Percentiles rank a stretch among this genome's conserved stretches.
phyloP scores from a whole-genome alignment of 2,329 filamentous ascomycete genomes.

The Neonectria hederae region DNA sequence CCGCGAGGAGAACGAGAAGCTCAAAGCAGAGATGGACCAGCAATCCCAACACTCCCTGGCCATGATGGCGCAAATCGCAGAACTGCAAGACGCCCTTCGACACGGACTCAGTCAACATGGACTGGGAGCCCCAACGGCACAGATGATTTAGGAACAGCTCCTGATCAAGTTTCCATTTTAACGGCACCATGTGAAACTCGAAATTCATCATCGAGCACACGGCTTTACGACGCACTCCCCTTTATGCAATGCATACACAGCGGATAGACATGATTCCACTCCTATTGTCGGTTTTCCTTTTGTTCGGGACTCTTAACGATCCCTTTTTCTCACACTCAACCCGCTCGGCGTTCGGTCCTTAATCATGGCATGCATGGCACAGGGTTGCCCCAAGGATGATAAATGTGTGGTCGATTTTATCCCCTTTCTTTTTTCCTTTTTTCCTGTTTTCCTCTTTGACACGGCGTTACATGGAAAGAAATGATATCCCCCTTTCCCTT shows the following conservation, averaged over 20 bases:
- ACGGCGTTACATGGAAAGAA: conserved; percentile 41
- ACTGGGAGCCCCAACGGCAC: conserved; percentile 51
- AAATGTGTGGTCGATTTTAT: conserved; percentile 12
- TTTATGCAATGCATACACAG: conserved; percentile 7
- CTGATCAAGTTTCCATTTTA: conserved; percentile 6
- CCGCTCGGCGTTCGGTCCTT: conserved; percentile 35
- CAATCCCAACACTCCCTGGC: conserved; percentile 57
- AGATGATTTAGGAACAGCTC: conserved; percentile 48
- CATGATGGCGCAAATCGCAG: conserved; percentile 60
- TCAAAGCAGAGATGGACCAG: conserved; percentile 60
- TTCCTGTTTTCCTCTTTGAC: conserved; percentile 22
- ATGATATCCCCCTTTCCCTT: conserved; percentile 43
- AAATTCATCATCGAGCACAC: conserved; percentile 1
- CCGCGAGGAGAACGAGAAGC: conserved; percentile 70
- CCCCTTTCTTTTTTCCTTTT: conserved; percentile 4
- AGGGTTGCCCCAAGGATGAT: conserved; percentile 24
- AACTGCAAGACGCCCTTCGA: conserved; percentile 56
- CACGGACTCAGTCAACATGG: conserved; percentile 46
- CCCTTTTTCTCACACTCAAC: conserved; percentile 17
- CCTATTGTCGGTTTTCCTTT: conserved; percentile 1
- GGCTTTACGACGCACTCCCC: conserved; percentile 11
- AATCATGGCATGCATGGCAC: conserved; percentile 19
- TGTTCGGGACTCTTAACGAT: not conserved
- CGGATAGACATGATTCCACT: conserved; percentile 19
- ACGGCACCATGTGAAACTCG: not conserved